A percentile compares a stretch with the other conserved stretches of the same genome.
These are phyloP conservation scores for Geranomyces michiganensis DNA, from an alignment of 192 early-diverging fungal species.

Conservation along the genomic window DNA sequence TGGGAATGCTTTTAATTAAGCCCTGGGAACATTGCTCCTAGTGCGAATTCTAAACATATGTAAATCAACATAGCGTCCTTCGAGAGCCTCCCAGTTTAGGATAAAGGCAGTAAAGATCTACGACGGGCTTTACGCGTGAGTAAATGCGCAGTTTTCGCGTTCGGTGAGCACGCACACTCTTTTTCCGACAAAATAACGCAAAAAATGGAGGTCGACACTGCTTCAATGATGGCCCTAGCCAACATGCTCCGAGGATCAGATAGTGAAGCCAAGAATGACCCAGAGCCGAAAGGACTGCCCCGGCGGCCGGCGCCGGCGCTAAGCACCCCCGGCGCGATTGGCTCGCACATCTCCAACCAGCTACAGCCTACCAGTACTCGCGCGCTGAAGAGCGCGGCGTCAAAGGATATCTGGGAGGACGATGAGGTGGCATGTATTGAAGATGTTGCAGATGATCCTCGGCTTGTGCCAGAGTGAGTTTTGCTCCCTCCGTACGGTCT, in stretches of 20 bases:
- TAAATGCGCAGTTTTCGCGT: too few relatives aligned
- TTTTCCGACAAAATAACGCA: too few relatives aligned
- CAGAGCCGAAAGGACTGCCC: not conserved
- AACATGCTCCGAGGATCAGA: slow-evolving; percentile 6
- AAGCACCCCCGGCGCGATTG: not conserved
- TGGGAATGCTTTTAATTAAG: too few relatives aligned
- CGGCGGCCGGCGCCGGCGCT: not conserved
- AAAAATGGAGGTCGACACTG: slow-evolving; percentile 21
- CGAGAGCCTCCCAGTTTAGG: too few relatives aligned
- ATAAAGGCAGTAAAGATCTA: too few relatives aligned
- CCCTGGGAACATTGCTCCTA: too few relatives aligned
- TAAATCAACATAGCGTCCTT: too few relatives aligned
- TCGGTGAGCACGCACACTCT: too few relatives aligned
- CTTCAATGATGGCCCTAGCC: slow-evolving; percentile 14
- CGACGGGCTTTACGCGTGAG: too few relatives aligned
- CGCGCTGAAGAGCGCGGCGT: not conserved
- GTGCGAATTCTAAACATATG: too few relatives aligned
- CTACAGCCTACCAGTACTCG: not conserved
- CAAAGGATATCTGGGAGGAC: not conserved
- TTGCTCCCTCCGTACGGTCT: too few relatives aligned
- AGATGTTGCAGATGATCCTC: not conserved
- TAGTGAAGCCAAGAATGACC: not conserved
- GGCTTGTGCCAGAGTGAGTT: not conserved
- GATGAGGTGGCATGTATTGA: not conserved
- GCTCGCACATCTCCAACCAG: not conserved